Evolutionary conservation across 2,329 filamentous ascomycete species (phyloP), one percentile per base, ranked within the genome.

Genomic region (Curvularia sp.): DNA sequence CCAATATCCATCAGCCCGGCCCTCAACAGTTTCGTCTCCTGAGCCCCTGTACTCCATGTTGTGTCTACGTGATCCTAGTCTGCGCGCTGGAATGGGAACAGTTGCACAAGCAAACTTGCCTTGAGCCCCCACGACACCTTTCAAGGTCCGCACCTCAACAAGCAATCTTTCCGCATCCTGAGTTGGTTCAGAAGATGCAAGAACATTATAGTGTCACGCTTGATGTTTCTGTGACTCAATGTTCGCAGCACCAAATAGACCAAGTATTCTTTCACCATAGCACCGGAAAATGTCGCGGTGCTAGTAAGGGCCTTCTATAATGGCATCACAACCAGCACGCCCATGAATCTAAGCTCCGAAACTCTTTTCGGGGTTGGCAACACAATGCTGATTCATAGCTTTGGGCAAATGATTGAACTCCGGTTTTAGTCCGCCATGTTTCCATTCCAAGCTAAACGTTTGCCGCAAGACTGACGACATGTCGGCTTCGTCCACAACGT

Each of bases 21-120:
- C 46, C 46, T 36, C 34, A 47, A 42, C 39, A 45, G 15, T 58
- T 28, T 53, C 21, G 13, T 15, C 27, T 19, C 25, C 36, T 38
- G 27, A 19, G 12, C 39, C 42, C 13, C 43, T 12, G 51, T 49
- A n/a, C 27, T 8, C 15, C 46, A 42, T 21, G 38, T 36, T 36
- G 12, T 39, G 28, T 46, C 15, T n/a, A 27, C 13, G 2, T 10
- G 9, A 30, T 21, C 25, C 30, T 21, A 34, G 15, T 54, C 55
- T 39, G 32, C 18, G 30, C 10, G 39, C 30, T 49, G 9, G 34
- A 23, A 30, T 41, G 13, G 28, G 27, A 23, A 8, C 49, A 34
- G 34, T 42, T 41, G 32, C 21, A 57, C 49, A 21, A 42, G 13
- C 3, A 28, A 23, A 30, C 43, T 18, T 21, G 6, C 13, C 54